Conservation (phyloP, 352 stramenopile species). For the Globisporangium nagaii region DNA sequence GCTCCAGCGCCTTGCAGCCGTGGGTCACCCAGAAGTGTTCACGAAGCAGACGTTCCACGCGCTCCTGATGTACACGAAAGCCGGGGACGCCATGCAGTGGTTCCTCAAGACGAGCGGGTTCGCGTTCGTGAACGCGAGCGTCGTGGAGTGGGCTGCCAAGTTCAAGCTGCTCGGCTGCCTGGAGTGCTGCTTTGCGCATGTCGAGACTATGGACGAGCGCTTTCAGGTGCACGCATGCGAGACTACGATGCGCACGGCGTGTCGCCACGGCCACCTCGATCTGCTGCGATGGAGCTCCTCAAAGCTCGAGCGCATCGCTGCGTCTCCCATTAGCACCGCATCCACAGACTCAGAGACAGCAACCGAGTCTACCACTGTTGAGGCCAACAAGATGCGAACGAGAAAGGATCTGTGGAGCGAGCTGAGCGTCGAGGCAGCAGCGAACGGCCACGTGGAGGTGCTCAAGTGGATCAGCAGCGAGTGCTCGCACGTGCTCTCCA, state of each 20-base stretch:
- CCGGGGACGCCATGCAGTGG: conserved; percentile 25
- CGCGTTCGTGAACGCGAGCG: conserved; percentile 12
- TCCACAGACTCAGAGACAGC: neutral
- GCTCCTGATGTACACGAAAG: conserved; percentile 28
- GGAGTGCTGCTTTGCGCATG: conserved; percentile 20
- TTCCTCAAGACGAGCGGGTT: conserved; percentile 19
- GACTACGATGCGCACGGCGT: conserved; percentile 22
- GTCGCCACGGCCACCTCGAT: conserved; percentile 23
- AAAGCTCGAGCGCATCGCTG: neutral
- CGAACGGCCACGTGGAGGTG: conserved; percentile 27
- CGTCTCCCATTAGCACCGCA: neutral
- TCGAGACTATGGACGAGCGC: conserved; percentile 13
- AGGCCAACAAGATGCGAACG: neutral
- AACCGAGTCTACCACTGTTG: neutral
- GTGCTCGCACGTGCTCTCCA: conserved; percentile 21
- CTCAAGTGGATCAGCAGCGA: conserved; percentile 33
- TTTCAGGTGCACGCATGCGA: conserved; percentile 24
- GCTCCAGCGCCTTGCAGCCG: conserved; percentile 16
- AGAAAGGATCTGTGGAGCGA: neutral
- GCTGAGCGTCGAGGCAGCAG: neutral
- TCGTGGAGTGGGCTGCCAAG: conserved; percentile 29
- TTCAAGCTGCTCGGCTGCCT: conserved; percentile 26
- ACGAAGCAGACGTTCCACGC: conserved; percentile 23
- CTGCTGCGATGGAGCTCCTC: conserved; percentile 27
- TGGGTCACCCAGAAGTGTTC: conserved; percentile 28